Conservation (phyloP, 148 eudicot genomes). For the Pouteria glomerata region DNA sequence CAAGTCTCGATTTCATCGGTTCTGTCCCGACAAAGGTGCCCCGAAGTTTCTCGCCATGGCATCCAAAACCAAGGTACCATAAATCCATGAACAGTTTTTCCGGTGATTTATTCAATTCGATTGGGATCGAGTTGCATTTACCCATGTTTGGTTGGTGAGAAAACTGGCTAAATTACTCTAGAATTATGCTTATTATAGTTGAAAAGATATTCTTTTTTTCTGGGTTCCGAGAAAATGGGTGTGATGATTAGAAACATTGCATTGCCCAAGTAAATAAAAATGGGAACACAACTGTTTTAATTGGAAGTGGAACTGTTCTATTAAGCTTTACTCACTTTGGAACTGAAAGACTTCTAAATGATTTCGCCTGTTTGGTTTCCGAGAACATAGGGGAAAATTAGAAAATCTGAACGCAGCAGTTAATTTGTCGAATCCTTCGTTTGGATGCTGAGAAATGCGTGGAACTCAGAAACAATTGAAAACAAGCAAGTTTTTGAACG, state of each 20-base stretch:
- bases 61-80: slow-evolving; percentile 63
- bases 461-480: too few species aligned
- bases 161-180: neutral
- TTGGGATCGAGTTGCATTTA: neutral
- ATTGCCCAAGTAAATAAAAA: neutral
- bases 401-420: too few species aligned
- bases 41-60: slow-evolving; percentile 77
- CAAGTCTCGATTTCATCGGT: slow-evolving; percentile 15
- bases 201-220: neutral
- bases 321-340: neutral
- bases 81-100: neutral
- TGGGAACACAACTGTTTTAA: neutral
- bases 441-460: neutral
- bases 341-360: neutral
- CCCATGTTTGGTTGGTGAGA: neutral
- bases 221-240: neutral
- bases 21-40: slow-evolving; percentile 25
- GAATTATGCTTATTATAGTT: neutral
- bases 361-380: neutral
- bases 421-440: neutral
- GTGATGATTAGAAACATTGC: neutral
- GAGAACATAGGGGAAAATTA: neutral
- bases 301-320: neutral
- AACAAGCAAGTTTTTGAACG: neutral
- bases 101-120: neutral